phyloP scores from a whole-genome alignment of 2,329 filamentous ascomycete genomes.

The Pezizomycotina sp. region DNA sequence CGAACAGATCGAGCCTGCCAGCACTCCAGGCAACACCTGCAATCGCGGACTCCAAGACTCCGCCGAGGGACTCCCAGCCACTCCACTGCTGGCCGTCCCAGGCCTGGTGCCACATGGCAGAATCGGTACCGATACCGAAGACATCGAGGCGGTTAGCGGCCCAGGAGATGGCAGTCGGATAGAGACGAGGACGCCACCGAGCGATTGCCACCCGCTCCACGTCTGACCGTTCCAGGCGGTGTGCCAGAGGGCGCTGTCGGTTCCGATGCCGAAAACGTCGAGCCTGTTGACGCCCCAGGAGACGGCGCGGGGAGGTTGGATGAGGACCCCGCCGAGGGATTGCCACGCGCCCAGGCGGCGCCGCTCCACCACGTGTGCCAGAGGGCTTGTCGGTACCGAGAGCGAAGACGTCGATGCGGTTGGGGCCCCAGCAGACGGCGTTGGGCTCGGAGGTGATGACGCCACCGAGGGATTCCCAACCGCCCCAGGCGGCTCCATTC shows the following conservation, averaged over 20 bases:
- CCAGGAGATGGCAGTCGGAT: constrained; percentile 21
- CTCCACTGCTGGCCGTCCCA: constrained; percentile 18
- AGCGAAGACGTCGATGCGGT: constrained; percentile 22
- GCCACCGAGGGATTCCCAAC: constrained; percentile 20
- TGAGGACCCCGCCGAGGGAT: constrained; percentile 19
- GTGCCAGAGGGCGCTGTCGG: constrained; percentile 20
- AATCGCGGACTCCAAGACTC: constrained; percentile 20
- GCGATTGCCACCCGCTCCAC: too few relatives aligned
- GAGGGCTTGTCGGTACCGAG: constrained; percentile 21
- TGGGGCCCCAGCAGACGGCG: constrained; percentile 19
- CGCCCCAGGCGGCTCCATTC: constrained; percentile 16
- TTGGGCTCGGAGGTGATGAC: constrained; percentile 19
- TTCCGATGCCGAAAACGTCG: constrained; percentile 22
- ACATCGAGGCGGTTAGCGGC: constrained; percentile 20
- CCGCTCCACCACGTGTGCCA: too few relatives aligned
- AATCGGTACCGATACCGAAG: constrained; percentile 21
- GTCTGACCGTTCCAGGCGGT: constrained; percentile 21
- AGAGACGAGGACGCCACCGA: too few relatives aligned
- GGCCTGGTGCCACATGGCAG: constrained; percentile 20
- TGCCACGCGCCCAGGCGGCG: constrained; percentile 22
- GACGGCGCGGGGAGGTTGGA: constrained; percentile 19
- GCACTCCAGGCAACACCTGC: constrained; percentile 22
- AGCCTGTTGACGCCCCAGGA: constrained; percentile 21
- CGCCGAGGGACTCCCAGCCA: constrained; percentile 20
- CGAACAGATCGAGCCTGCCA: constrained; percentile 20